These are phyloP conservation scores for Leccinum fuscescens DNA, from an alignment of 1,284 basidiomycete genomes.

Conservation along the genomic window DNA sequence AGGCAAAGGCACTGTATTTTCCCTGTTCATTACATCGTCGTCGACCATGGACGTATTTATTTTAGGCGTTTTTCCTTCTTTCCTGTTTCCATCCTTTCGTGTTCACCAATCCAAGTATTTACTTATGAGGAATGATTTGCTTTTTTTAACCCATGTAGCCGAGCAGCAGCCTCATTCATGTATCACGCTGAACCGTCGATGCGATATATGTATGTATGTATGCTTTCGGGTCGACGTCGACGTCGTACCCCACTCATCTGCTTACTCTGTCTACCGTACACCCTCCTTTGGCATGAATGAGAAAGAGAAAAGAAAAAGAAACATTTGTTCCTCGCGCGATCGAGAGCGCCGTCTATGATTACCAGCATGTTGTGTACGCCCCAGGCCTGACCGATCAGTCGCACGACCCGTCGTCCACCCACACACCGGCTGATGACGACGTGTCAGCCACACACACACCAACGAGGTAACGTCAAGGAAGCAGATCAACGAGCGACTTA, in stretches of 20 bases:
- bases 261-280: not conserved
- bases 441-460: slow-evolving; percentile 2
- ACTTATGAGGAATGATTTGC: slow-evolving; percentile 6
- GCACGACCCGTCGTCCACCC: slow-evolving; percentile 42
- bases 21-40: slow-evolving; percentile 15
- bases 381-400: slow-evolving; percentile 11
- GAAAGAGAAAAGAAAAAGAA: not conserved
- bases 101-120: not conserved
- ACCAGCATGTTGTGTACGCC: not conserved
- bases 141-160: not conserved
- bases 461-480: not conserved
- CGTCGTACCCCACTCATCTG: not conserved
- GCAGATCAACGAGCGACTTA: not conserved
- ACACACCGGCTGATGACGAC: slow-evolving; percentile 35
- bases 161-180: not conserved
- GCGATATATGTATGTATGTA: not conserved
- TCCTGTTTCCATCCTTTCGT: not conserved
- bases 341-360: not conserved
- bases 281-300: not conserved
- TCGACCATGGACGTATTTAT: slow-evolving; percentile 27
- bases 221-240: not conserved
- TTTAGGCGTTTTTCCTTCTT: not conserved
- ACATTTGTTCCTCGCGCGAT: not conserved
- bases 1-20: slow-evolving; percentile 1
- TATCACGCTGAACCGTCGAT: not conserved